Conservation (phyloP, 345 rosid species). For the Dipteronia dyeriana region DNA sequence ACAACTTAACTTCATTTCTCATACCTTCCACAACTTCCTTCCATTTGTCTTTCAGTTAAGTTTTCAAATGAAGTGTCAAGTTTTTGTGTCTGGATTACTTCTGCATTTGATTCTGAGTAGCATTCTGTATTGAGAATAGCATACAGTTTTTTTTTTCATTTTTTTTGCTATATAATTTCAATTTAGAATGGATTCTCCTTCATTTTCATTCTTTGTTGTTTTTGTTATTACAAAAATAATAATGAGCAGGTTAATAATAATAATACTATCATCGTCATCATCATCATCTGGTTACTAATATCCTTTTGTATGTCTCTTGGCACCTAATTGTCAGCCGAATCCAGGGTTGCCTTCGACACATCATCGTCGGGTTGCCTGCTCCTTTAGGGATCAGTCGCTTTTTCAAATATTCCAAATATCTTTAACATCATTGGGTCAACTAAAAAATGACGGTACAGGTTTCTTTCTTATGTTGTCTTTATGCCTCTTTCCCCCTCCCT, state of each 20-base stretch:
- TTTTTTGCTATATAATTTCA: not conserved
- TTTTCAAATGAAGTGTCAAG: not conserved
- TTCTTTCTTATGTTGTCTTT: slow-evolving; percentile 9
- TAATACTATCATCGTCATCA: not conserved
- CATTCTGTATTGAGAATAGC: not conserved
- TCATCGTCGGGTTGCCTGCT: slow-evolving; percentile 92
- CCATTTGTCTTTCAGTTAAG: not conserved
- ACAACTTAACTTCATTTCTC: not conserved
- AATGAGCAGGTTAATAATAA: not conserved
- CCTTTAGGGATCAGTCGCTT: slow-evolving; percentile 92
- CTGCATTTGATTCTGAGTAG: not conserved
- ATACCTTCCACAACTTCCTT: not conserved
- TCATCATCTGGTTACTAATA: slow-evolving; percentile 23
- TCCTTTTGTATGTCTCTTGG: slow-evolving; percentile 25
- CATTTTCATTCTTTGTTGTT: not conserved
- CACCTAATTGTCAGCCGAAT: slow-evolving; percentile 57
- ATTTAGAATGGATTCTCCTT: not conserved
- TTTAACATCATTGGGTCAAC: slow-evolving; percentile 78
- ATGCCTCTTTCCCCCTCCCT: not conserved
- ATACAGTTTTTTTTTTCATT: not conserved
- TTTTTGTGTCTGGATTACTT: not conserved
- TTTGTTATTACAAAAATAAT: not conserved
- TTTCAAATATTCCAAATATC: slow-evolving; percentile 93
- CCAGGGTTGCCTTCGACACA: slow-evolving; percentile 78
- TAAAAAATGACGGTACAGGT: slow-evolving; percentile 85